Conservation (phyloP, 2,329 filamentous ascomycete genomes). For the Byssothecium circinans region DNA sequence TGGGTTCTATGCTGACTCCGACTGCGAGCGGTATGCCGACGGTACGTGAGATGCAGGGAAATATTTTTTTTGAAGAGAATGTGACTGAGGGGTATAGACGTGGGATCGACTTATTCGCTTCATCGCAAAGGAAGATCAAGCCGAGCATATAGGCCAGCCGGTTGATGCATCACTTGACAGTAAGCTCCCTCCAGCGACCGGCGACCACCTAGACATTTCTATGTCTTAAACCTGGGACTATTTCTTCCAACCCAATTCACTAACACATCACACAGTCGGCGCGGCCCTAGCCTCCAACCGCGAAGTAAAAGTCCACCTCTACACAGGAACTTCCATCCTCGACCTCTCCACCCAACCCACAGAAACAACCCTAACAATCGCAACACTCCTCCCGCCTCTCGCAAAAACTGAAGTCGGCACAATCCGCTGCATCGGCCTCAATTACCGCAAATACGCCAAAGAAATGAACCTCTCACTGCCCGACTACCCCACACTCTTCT, state of each 20-base stretch:
- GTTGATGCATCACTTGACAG: slow-evolving; percentile 13
- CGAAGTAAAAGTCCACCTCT: slow-evolving; percentile 11
- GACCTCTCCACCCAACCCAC: slow-evolving; percentile 6
- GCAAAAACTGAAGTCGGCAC: slow-evolving; percentile 40
- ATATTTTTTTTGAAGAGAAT: not conserved
- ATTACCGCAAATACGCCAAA: slow-evolving; percentile 30
- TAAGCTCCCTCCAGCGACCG: not conserved
- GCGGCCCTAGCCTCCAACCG: slow-evolving; percentile 13
- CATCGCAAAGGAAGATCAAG: slow-evolving; percentile 16
- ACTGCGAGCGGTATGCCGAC: not conserved
- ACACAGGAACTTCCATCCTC: slow-evolving; percentile 13
- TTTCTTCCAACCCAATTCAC: not conserved
- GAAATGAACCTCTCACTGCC: slow-evolving; percentile 19
- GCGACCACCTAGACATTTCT: no score
- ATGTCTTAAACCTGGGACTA: no score
- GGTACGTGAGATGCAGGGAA: not conserved
- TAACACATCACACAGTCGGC: slow-evolving; percentile 11
- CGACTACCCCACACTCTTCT: slow-evolving; percentile 19
- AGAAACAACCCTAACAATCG: slow-evolving; percentile 10
- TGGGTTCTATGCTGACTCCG: not conserved
- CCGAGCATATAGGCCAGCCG: slow-evolving; percentile 18
- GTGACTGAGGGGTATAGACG: slow-evolving; percentile 1
- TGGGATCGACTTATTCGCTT: slow-evolving; percentile 20
- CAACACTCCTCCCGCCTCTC: slow-evolving; percentile 38
- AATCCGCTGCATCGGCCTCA: slow-evolving; percentile 52